Percentiles rank a stretch among this genome's conserved stretches.
Conservation (phyloP, 805 yeast species). For the Saturnispora mendoncae region DNA sequence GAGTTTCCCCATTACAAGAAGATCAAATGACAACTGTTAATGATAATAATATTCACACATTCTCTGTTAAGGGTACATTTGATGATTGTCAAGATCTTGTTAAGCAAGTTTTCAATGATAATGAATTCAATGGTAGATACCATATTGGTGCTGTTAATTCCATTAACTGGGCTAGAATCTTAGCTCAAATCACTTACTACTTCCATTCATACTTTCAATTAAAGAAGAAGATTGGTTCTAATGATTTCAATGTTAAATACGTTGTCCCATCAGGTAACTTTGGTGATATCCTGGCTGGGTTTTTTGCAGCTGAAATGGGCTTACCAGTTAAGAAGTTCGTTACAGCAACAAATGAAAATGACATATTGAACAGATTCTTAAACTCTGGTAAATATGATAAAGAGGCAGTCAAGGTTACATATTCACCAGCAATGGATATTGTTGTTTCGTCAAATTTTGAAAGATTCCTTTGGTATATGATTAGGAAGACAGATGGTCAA, state of each 20-base stretch:
- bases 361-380: conserved; percentile 87
- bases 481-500: conserved; percentile 57
- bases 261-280: conserved; percentile 98
- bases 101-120: conserved; percentile 85
- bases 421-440: conserved; percentile 98
- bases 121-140: conserved; percentile 76
- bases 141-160: conserved; percentile 98
- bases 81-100: conserved; percentile 98
- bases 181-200: conserved; percentile 96
- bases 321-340: conserved; percentile 78
- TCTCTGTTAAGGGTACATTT: conserved; percentile 91
- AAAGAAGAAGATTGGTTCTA: conserved; percentile 28
- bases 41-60: conserved; percentile 87
- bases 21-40: conserved; percentile 96
- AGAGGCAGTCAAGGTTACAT: conserved; percentile 71
- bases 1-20: conserved; percentile 96
- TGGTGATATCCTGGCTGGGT: conserved; percentile 97
- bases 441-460: conserved; percentile 92
- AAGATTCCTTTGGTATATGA: conserved; percentile 90
- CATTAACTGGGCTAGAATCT: conserved; percentile 97
- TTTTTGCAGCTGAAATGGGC: conserved; percentile 91
- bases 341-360: conserved; percentile 94
- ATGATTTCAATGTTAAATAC: conserved; percentile 50
- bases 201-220: conserved; percentile 84
- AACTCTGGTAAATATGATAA: conserved; percentile 81